phyloP scores from a whole-genome alignment of 352 stramenopile species.

The Globisporangium alternatum region DNA sequence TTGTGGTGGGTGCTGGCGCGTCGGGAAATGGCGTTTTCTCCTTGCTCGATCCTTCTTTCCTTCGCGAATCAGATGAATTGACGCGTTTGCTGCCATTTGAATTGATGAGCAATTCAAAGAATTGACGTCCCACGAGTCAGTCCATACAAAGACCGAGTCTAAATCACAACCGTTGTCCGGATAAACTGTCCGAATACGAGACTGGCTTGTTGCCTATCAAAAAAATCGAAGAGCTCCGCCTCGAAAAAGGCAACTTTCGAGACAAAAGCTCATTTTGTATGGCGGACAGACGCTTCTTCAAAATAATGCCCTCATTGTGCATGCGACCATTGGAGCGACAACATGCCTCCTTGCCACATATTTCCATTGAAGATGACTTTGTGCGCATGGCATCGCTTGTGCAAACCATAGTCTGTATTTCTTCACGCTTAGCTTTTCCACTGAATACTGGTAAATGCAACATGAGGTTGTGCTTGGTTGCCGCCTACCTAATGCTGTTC shows the following conservation, averaged over 20 bases:
- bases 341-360: neutral
- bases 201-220: constrained; percentile 20
- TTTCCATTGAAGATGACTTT: neutral
- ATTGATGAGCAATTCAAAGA: constrained; percentile 10
- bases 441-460: no score
- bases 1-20: constrained; percentile 1
- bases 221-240: constrained; percentile 11
- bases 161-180: constrained; percentile 8
- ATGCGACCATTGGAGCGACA: neutral
- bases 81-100: neutral
- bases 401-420: no score
- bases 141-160: constrained; percentile 18
- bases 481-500: neutral
- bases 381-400: neutral
- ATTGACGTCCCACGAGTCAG: constrained; percentile 1
- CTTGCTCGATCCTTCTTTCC: constrained; percentile 2
- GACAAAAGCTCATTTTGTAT: neutral
- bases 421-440: no score
- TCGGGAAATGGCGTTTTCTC: constrained; percentile 16
- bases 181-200: constrained; percentile 18
- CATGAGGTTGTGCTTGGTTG: neutral
- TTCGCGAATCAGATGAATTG: constrained; percentile 16
- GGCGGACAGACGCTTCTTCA: neutral
- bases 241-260: constrained; percentile 2
- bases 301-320: neutral